A percentile compares a stretch with the other conserved stretches of the same genome.
Conservation (phyloP, 768 basidiomycete species). For the Suillus subalutaceus region DNA sequence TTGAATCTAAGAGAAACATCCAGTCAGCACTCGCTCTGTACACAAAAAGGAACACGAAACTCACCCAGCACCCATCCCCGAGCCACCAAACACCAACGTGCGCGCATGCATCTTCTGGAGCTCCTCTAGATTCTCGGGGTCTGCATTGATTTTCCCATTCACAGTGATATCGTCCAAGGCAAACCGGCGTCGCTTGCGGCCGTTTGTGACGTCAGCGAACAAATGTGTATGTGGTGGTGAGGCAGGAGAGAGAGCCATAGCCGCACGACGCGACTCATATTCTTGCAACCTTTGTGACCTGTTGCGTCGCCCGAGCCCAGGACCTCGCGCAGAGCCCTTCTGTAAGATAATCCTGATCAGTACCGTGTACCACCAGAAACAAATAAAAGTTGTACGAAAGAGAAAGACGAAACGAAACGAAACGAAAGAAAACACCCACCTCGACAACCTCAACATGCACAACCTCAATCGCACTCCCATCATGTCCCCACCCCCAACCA, state of each 20-base stretch:
- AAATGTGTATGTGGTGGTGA: constrained; percentile 23
- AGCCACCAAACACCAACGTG: constrained; percentile 52
- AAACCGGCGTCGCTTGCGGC: constrained; percentile 31
- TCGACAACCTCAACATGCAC: constrained; percentile 63
- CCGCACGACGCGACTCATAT: constrained; percentile 60
- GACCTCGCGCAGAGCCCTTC: constrained; percentile 54
- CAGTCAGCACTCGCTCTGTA: neutral
- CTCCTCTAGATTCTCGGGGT: constrained; percentile 36
- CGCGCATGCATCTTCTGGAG: constrained; percentile 44
- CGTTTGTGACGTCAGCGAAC: constrained; percentile 36
- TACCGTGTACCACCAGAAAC: neutral
- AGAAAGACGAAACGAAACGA: neutral
- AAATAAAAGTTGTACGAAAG: constrained; percentile 9
- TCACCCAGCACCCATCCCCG: constrained; percentile 46
- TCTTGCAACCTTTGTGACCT: constrained; percentile 69
- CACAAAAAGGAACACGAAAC: constrained; percentile 20
- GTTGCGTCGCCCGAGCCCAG: constrained; percentile 61
- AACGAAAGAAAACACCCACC: constrained; percentile 43
- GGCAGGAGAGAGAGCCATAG: constrained; percentile 36
- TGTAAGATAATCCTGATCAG: constrained; percentile 24
- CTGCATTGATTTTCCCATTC: constrained; percentile 26
- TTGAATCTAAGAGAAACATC: constrained; percentile 45
- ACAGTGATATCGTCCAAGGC: constrained; percentile 24
- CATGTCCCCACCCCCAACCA: constrained; percentile 79
- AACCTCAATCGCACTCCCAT: constrained; percentile 77